A percentile compares a stretch with the other conserved stretches of the same genome.
phyloP scores from a whole-genome alignment of 495 filamentous ascomycete genomes.

The Penicillium chermesinum region DNA sequence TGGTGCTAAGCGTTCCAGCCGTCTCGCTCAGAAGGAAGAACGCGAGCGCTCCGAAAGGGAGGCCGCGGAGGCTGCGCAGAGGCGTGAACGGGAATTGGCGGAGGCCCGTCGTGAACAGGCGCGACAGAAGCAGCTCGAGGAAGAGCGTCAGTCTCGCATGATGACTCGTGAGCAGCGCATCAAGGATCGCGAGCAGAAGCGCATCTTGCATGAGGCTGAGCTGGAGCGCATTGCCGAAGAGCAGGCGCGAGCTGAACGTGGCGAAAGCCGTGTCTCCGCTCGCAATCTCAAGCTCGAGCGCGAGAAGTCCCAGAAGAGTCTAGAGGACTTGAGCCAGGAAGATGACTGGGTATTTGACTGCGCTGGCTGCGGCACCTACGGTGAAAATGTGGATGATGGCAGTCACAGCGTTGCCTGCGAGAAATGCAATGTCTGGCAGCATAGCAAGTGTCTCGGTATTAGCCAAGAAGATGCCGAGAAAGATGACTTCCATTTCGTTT shows the following conservation, averaged over 20 bases:
- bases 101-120: slow-evolving; percentile 62
- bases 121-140: slow-evolving; percentile 61
- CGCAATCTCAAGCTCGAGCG: slow-evolving; percentile 73
- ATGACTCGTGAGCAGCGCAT: slow-evolving; percentile 80
- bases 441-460: slow-evolving; percentile 84
- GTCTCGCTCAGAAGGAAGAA: slow-evolving; percentile 75
- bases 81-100: slow-evolving; percentile 57
- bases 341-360: slow-evolving; percentile 96
- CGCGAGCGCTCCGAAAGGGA: slow-evolving; percentile 70
- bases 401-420: slow-evolving; percentile 94
- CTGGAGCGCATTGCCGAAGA: slow-evolving; percentile 72
- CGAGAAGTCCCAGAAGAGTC: slow-evolving; percentile 64
- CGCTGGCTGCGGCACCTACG: slow-evolving; percentile 76
- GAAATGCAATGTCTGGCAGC: slow-evolving; percentile 92
- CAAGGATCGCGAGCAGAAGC: slow-evolving; percentile 75
- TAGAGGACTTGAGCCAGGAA: slow-evolving; percentile 69
- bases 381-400: slow-evolving; percentile 86
- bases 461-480: slow-evolving; percentile 69
- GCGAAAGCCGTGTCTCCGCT: slow-evolving; percentile 66
- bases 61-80: slow-evolving; percentile 64
- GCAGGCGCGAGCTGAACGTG: slow-evolving; percentile 58
- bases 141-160: slow-evolving; percentile 75
- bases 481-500: slow-evolving; percentile 87
- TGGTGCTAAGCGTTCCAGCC: slow-evolving; percentile 88
- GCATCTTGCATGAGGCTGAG: slow-evolving; percentile 77